Percentiles rank a stretch among this genome's conserved stretches.
These are phyloP conservation scores for Lecanosticta acicola DNA, from an alignment of 2,329 filamentous ascomycete species.

Conservation along the genomic window DNA sequence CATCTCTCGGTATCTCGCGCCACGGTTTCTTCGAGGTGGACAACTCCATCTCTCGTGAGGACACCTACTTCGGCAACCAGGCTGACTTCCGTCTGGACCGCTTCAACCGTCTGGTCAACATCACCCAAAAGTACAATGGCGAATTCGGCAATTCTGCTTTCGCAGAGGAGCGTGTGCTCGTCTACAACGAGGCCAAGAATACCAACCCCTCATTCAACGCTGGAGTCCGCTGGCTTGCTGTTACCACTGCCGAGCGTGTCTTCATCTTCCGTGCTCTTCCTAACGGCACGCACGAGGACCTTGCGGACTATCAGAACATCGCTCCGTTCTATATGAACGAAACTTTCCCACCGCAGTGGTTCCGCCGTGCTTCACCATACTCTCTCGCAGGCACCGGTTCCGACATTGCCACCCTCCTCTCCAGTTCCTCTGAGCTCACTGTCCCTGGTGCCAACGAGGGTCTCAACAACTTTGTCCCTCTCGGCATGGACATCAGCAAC, in stretches of 20 bases:
- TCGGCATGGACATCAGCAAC: constrained; percentile 17
- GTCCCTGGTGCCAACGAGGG: constrained; percentile 25
- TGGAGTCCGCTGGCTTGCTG: constrained; percentile 23
- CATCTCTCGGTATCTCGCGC: constrained; percentile 24
- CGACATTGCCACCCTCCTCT: constrained; percentile 20
- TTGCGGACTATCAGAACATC: constrained; percentile 21
- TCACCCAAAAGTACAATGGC: constrained; percentile 20
- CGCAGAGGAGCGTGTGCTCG: constrained; percentile 21
- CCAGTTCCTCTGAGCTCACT: constrained; percentile 17
- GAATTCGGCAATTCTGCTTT: constrained; percentile 21
- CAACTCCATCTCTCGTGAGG: constrained; percentile 26
- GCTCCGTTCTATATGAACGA: constrained; percentile 30
- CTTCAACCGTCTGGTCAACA: constrained; percentile 20
- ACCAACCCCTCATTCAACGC: constrained; percentile 27
- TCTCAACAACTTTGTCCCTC: constrained; percentile 26
- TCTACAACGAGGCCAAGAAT: constrained; percentile 26
- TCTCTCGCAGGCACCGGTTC: constrained; percentile 18
- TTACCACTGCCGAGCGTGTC: constrained; percentile 27
- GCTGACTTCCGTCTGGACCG: constrained; percentile 25
- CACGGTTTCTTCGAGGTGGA: constrained; percentile 29
- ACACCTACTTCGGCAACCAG: constrained; percentile 25
- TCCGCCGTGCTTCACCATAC: constrained; percentile 20
- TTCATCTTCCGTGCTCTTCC: constrained; percentile 27
- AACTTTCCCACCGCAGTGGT: constrained; percentile 26
- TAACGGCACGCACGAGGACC: constrained; percentile 21